Evolutionary conservation across 805 yeast species (phyloP).

Genomic region (Ogataea pini): DNA sequence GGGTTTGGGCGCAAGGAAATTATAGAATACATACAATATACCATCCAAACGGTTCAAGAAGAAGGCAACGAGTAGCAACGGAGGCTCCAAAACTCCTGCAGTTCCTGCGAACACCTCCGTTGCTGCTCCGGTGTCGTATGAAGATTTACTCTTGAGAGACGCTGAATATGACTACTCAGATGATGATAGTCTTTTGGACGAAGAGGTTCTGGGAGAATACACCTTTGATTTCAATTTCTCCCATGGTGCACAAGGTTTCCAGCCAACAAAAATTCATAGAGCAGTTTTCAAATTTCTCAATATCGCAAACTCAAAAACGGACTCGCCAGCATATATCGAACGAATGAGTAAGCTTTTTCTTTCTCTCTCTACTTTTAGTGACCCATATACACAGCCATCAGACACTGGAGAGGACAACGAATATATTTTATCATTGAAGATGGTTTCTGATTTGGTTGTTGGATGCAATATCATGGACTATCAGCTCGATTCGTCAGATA

Average conservation of each 20-base stretch:
- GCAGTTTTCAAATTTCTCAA: conserved; percentile 32
- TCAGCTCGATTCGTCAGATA: conserved; percentile 26
- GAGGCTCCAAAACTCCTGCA: conserved; percentile 3
- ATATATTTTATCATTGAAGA: conserved; percentile 54
- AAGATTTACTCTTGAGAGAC: conserved; percentile 1
- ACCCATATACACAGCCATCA: conserved; percentile 71
- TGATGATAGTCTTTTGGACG: conserved; percentile 26
- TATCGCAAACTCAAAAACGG: conserved; percentile 19
- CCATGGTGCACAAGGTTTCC: conserved; percentile 23
- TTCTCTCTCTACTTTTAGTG: conserved; percentile 44
- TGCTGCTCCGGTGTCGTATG: conserved; percentile 1
- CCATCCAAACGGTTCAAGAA: conserved; percentile 14
- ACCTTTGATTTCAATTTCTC: conserved; percentile 32
- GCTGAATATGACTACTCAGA: conserved; percentile 13
- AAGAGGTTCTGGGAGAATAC: conserved; percentile 21
- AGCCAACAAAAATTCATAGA: conserved; percentile 33
- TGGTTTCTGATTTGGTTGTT: conserved; percentile 52
- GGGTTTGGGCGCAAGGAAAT: not conserved
- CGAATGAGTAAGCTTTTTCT: conserved; percentile 26
- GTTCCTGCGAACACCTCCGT: not conserved
- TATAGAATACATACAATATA: conserved; percentile 12
- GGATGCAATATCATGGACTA: conserved; percentile 38
- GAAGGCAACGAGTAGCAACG: conserved; percentile 11
- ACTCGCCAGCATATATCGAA: conserved; percentile 7
- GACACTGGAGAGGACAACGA: conserved; percentile 51